Evolutionary conservation across 352 stramenopile genomes (phyloP).

Genomic region (Phytophthora hybrid): DNA sequence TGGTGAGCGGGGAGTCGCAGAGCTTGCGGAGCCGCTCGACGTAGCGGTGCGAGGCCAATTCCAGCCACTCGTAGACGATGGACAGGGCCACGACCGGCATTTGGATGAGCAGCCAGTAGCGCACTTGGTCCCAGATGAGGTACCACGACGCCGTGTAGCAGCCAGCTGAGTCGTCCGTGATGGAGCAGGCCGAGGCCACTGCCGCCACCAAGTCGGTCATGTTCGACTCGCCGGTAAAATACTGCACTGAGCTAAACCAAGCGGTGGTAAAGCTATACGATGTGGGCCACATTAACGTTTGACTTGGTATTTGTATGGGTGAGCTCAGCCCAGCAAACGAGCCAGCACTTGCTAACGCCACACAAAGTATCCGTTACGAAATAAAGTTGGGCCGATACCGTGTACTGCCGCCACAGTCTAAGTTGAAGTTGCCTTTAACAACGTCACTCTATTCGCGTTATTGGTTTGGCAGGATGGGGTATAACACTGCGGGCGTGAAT

Average conservation of each 20-base stretch:
- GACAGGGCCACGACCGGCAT: conserved; percentile 70
- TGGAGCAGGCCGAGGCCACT: conserved; percentile 51
- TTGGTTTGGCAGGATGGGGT: conserved; percentile 60
- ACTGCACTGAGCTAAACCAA: neutral
- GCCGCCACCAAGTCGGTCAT: conserved; percentile 30
- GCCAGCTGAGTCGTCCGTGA: conserved; percentile 57
- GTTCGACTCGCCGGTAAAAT: neutral
- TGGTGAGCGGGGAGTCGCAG: conserved; percentile 76
- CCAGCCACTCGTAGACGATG: conserved; percentile 86
- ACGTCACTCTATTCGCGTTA: conserved; percentile 7
- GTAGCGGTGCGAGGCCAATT: conserved; percentile 65
- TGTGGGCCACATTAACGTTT: neutral
- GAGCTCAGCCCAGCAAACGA: neutral
- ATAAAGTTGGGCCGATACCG: neutral
- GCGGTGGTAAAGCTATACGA: neutral
- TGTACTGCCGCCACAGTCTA: neutral
- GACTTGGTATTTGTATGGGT: neutral
- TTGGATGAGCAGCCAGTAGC: conserved; percentile 84
- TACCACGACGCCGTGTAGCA: conserved; percentile 89
- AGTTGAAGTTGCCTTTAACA: conserved; percentile 13
- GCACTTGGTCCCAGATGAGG: conserved; percentile 83
- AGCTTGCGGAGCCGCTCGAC: conserved; percentile 74
- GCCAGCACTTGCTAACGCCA: neutral
- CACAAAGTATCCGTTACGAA: neutral
- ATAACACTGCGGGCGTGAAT: conserved; percentile 68